Base-by-base conservation (phyloP, 164 flowering plant species). In the Umbilicus rupestris region DNA sequence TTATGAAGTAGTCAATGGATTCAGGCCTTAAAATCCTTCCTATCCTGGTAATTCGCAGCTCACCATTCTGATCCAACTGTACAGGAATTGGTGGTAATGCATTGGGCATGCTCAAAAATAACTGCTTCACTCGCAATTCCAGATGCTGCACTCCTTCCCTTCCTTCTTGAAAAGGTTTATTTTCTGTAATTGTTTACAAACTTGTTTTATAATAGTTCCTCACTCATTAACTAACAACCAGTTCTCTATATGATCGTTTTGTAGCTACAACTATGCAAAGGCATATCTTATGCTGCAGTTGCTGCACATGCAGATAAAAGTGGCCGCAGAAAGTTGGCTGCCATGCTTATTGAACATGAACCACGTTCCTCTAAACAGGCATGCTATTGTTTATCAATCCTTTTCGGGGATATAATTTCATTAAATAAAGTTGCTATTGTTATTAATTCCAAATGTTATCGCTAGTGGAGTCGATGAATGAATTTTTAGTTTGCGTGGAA, bases 321-420 rank as follows among this genome's bases (percentile, higher is more conserved):
- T 78, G 92, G 96, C 30, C 87, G 97, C 9, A 76, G 99, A 41
- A 91, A 89, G 75, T 81, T 94, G 72, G 96, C 99, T 69, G 95
- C 96, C 46, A 85, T 89, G 96, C 96, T 94, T 75, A 84, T 91
- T 67, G 97, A 91, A 71, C 84, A 91, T 76, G 99, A 94, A 74
- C 96, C 97, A 55, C 93, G 89, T 31, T 82, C 97, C 66, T 89
- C 97, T 19, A 91, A 94, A 77, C 97, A 94, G 97, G 99, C 91
- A 46, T 58, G 10, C 57, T 42, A 33, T 35, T 57, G 1, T 57
- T 33, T 55, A n/a, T 19, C 30, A 15, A 46, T 44, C 24, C 26
- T 64, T 52, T 30, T 8, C 0, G 10, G 7, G 3, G 44, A 31
- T 67, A n/a, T 31, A 1, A 50, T 20, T 62, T 30, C 45, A 58